A percentile compares a stretch with the other conserved stretches of the same genome.
phyloP scores from a whole-genome alignment of 2,329 filamentous ascomycete species.

The Purpureocillium takamizusanense region DNA sequence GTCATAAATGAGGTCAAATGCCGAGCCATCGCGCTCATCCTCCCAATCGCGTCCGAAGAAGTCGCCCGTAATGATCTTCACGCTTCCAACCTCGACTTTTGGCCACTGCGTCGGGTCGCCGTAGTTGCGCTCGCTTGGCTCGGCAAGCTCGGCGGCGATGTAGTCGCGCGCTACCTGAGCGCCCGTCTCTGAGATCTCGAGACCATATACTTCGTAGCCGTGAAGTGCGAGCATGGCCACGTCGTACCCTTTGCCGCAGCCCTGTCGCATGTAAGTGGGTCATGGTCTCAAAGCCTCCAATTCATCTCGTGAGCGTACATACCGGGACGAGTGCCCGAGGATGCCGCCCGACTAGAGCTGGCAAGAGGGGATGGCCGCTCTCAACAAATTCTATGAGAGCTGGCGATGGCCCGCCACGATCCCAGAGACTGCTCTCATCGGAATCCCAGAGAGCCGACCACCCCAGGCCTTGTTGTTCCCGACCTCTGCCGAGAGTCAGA shows the following conservation, averaged over 20 bases:
- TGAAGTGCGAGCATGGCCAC: slow-evolving; percentile 6
- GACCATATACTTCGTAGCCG: slow-evolving; percentile 4
- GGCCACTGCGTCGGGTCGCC: neutral
- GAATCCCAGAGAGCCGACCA: slow-evolving; percentile 5
- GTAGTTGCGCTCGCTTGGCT: slow-evolving; percentile 2
- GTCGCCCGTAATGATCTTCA: slow-evolving; percentile 2
- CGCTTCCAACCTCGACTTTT: neutral
- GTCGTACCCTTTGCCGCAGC: slow-evolving; percentile 4
- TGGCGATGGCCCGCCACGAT: slow-evolving; percentile 2
- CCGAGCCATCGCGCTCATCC: neutral
- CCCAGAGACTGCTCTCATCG: slow-evolving; percentile 4
- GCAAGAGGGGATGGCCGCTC: neutral
- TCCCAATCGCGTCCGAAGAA: slow-evolving; percentile 4
- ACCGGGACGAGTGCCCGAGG: slow-evolving; percentile 3
- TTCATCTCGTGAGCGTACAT: neutral
- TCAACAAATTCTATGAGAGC: slow-evolving; percentile 4
- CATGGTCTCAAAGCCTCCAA: neutral
- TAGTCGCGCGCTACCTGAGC: slow-evolving; percentile 3
- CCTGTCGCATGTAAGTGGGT: neutral
- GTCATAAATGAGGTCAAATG: slow-evolving; percentile 5
- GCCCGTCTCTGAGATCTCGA: slow-evolving; percentile 4
- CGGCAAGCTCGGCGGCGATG: neutral
- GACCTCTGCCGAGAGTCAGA: slow-evolving; percentile 1
- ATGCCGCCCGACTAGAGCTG: neutral
- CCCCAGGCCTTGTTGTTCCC: slow-evolving; percentile 1